phyloP scores from a whole-genome alignment of 2,329 filamentous ascomycete genomes.

The Chaetomium strumarium region DNA sequence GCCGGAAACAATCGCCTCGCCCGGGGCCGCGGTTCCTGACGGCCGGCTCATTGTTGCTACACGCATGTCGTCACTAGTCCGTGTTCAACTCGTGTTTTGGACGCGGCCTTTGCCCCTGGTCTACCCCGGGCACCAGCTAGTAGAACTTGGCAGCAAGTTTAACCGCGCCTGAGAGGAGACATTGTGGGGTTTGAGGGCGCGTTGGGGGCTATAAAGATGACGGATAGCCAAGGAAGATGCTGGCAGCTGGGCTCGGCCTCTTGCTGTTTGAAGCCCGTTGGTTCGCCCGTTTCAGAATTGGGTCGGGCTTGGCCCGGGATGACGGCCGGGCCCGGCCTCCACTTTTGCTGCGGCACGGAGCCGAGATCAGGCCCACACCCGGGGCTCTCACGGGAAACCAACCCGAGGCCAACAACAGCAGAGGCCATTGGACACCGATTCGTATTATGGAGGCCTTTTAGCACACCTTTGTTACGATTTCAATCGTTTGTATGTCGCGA shows the following conservation, averaged over 20 bases:
- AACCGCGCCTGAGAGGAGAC: not conserved
- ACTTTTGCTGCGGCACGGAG: constrained; percentile 13
- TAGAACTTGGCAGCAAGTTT: not conserved
- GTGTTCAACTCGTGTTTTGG: not conserved
- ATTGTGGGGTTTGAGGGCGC: not conserved
- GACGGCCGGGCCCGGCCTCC: constrained; percentile 8
- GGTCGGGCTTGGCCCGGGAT: constrained; percentile 3
- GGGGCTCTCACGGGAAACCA: not conserved
- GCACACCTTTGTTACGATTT: no score
- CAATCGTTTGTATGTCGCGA: no score
- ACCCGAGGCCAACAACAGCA: not conserved
- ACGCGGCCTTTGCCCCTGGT: not conserved
- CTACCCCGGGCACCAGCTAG: not conserved
- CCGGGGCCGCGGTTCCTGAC: constrained; percentile 12
- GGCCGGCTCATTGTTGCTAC: not conserved
- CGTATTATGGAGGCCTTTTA: no score
- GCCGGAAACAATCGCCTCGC: constrained; percentile 5
- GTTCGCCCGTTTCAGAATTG: constrained; percentile 12
- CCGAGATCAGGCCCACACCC: not conserved
- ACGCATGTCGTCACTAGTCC: not conserved
- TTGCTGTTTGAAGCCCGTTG: constrained; percentile 9
- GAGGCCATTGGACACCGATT: not conserved
- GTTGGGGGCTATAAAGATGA: not conserved
- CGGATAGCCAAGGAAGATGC: not conserved
- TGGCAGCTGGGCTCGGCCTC: not conserved